Evolutionary conservation across 345 rosid species (phyloP).

Genomic region (Pistacia atlantica): DNA sequence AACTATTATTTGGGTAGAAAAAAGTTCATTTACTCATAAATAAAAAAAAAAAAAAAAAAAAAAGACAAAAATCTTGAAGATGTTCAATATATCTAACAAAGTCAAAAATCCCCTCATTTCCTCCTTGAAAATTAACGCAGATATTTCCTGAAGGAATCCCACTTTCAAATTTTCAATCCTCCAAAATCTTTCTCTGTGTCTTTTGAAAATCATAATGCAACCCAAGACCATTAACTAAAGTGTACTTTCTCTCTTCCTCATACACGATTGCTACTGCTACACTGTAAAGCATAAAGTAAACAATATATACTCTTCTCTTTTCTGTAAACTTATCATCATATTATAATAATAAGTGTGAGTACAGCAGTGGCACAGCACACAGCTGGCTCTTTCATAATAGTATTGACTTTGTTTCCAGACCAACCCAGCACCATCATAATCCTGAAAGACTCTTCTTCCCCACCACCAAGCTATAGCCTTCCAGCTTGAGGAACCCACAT

Average conservation of each 20-base stretch:
- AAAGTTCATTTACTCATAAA: too few relatives aligned
- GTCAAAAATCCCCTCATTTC: neutral
- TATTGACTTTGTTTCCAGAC: slow-evolving; percentile 26
- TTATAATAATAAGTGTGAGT: slow-evolving; percentile 1
- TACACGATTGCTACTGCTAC: neutral
- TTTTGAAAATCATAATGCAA: slow-evolving; percentile 2
- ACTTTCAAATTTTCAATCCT: neutral
- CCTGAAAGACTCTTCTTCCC: slow-evolving; percentile 20
- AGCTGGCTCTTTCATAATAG: slow-evolving; percentile 33
- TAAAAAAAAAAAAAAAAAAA: too few relatives aligned
- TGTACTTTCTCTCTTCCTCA: neutral
- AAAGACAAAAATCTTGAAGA: too few relatives aligned
- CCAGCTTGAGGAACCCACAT: slow-evolving; percentile 21
- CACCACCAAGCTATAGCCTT: slow-evolving; percentile 11
- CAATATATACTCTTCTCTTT: neutral
- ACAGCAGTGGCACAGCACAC: neutral
- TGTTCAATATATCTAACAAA: neutral
- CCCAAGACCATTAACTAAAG: neutral
- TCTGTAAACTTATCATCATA: slow-evolving; percentile 1
- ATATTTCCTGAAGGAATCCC: neutral
- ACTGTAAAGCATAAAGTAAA: neutral
- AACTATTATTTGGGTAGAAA: too few relatives aligned
- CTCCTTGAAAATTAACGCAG: neutral
- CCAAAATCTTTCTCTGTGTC: neutral
- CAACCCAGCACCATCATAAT: slow-evolving; percentile 26